Conservation (phyloP, 345 rosid species). For the Euphorbia peplus region DNA sequence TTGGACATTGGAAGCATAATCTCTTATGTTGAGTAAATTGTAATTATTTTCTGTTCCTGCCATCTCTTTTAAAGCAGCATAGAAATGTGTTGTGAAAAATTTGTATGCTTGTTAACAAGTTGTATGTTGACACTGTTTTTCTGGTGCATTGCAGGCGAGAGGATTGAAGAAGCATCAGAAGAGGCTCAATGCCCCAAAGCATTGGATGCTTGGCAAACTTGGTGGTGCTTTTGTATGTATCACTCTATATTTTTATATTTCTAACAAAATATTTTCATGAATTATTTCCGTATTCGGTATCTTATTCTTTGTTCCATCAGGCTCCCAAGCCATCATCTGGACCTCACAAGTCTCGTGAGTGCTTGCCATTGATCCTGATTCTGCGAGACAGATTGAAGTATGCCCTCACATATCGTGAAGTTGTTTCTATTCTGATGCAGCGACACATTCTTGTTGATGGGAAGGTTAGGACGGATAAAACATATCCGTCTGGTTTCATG, state of each 20-base stretch:
- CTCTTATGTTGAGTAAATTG: background rate
- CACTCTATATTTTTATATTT: background rate
- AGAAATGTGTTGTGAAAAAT: background rate
- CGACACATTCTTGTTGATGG: constrained; percentile 3
- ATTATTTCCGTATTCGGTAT: background rate
- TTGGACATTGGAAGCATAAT: no score
- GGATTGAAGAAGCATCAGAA: constrained; percentile 7
- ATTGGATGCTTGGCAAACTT: background rate
- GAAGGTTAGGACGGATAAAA: constrained; percentile 9
- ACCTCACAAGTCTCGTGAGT: constrained; percentile 1
- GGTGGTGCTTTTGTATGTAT: background rate
- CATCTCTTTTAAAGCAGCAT: background rate
- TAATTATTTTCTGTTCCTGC: background rate
- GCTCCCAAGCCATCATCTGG: constrained; percentile 9
- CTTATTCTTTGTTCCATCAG: background rate
- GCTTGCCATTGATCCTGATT: constrained; percentile 9
- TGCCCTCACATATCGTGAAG: constrained; percentile 1
- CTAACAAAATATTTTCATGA: background rate
- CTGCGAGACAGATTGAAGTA: background rate
- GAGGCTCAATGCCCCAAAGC: constrained; percentile 13
- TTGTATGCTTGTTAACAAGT: background rate
- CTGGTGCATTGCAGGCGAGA: constrained; percentile 1
- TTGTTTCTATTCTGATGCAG: constrained; percentile 9
- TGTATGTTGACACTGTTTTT: background rate
- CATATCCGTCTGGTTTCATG: constrained; percentile 11